A percentile compares a stretch with the other conserved stretches of the same genome.
These are phyloP conservation scores for Tylopilus sp. DNA, from an alignment of 768 basidiomycete genomes.

Conservation along the genomic window DNA sequence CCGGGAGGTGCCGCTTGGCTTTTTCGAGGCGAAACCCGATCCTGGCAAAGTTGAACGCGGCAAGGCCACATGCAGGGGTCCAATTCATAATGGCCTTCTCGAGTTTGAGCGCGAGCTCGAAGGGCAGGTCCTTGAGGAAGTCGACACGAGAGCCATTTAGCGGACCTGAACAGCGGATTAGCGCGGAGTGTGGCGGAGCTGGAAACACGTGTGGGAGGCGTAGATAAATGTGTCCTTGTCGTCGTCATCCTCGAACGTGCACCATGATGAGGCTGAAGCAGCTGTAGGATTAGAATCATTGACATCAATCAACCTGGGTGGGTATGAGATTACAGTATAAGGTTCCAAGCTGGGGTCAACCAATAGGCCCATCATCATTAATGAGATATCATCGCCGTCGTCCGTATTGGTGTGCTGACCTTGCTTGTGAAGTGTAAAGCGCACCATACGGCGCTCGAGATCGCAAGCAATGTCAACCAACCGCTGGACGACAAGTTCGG, in stretches of 20 bases:
- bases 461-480: constrained; percentile 35
- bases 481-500: constrained; percentile 27
- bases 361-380: neutral
- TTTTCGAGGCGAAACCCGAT: constrained; percentile 37
- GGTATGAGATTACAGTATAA: constrained; percentile 20
- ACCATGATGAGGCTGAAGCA: constrained; percentile 26
- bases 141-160: constrained; percentile 15
- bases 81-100: constrained; percentile 34
- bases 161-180: constrained; percentile 14
- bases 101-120: constrained; percentile 37
- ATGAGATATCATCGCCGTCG: neutral
- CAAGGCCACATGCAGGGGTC: constrained; percentile 62
- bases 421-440: constrained; percentile 30
- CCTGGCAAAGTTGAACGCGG: constrained; percentile 62
- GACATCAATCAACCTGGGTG: constrained; percentile 15
- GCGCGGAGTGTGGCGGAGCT: constrained; percentile 8
- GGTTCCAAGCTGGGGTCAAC: neutral
- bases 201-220: constrained; percentile 22
- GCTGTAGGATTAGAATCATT: constrained; percentile 21
- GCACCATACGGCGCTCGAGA: constrained; percentile 29
- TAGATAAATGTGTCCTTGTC: constrained; percentile 31
- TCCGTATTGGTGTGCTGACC: constrained; percentile 6
- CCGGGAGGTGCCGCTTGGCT: neutral
- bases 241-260: constrained; percentile 24
- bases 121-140: constrained; percentile 28